Conservation (phyloP, 345 rosid species). For the Dipteronia sinensis region DNA sequence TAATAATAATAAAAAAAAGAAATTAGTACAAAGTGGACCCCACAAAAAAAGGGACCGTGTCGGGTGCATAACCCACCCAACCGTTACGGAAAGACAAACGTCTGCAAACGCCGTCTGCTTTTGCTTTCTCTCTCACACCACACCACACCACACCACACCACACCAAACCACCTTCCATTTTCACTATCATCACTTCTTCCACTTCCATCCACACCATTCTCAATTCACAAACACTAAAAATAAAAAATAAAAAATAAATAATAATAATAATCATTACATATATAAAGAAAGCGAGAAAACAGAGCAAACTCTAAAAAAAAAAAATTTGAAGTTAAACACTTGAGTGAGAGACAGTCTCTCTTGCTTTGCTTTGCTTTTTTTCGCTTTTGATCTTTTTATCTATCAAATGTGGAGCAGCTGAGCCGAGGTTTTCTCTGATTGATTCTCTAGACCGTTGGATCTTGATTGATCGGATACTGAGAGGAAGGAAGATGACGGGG, state of each 20-base stretch:
- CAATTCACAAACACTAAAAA: too few species aligned
- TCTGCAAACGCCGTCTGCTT: constrained; percentile 32
- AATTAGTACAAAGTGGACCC: constrained; percentile 20
- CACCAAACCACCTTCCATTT: not conserved
- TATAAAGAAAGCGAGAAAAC: not conserved
- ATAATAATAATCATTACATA: too few species aligned
- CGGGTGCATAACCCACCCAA: constrained; percentile 22
- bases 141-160: not conserved
- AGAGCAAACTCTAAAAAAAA: not conserved
- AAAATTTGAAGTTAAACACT: not conserved
- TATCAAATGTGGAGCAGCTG: not conserved
- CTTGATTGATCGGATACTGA: not conserved
- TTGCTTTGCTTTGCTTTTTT: not conserved
- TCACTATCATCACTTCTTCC: too few species aligned
- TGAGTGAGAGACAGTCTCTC: not conserved
- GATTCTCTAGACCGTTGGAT: constrained; percentile 18
- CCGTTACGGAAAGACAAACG: constrained; percentile 29
- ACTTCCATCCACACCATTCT: too few species aligned
- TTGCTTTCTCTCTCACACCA: not conserved
- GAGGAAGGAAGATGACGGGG: constrained; percentile 41
- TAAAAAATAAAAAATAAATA: too few species aligned
- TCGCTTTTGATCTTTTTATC: not conserved
- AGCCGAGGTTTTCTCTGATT: not conserved
- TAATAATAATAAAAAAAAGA: too few species aligned
- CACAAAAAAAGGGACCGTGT: constrained; percentile 27